These are phyloP conservation scores for Volvariella volvacea DNA, from an alignment of 1,284 basidiomycete genomes.

Conservation along the genomic window DNA sequence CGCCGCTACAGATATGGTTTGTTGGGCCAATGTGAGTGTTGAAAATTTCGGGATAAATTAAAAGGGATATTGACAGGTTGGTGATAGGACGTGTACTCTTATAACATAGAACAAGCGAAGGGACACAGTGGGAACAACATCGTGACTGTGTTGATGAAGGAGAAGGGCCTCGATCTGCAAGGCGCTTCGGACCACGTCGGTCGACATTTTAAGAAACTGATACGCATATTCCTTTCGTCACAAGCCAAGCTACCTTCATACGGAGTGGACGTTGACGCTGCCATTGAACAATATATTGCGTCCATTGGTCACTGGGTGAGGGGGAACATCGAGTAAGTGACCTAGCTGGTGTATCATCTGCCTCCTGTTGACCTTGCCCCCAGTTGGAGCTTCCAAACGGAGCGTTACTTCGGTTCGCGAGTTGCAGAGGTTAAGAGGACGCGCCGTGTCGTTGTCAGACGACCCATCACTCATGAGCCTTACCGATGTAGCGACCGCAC, in stretches of 20 bases:
- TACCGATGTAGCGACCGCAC: too few relatives aligned
- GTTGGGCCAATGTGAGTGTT: not conserved
- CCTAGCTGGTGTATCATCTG: too few relatives aligned
- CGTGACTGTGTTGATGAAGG: slow-evolving; percentile 35
- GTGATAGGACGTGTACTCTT: slow-evolving; percentile 37
- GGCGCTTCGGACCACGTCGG: slow-evolving; percentile 14
- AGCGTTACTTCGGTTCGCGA: slow-evolving; percentile 47
- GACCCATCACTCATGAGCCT: not conserved
- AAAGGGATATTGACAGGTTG: slow-evolving; percentile 34
- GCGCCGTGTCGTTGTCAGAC: not conserved
- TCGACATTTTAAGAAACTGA: not conserved
- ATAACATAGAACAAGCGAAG: slow-evolving; percentile 34
- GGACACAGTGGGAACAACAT: slow-evolving; percentile 39
- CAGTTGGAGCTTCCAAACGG: slow-evolving; percentile 54
- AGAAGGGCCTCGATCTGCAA: slow-evolving; percentile 21
- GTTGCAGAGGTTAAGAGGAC: slow-evolving; percentile 41
- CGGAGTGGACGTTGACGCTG: not conserved
- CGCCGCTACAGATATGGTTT: slow-evolving; percentile 29
- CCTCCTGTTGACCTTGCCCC: slow-evolving; percentile 1
- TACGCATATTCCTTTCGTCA: not conserved
- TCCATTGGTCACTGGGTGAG: not conserved
- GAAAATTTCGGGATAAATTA: too few relatives aligned
- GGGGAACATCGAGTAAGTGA: not conserved
- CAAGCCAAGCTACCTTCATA: not conserved
- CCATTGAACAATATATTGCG: not conserved